Evolutionary conservation across 2,329 filamentous ascomycete genomes (phyloP).

Genomic region (Fusarium luffae): DNA sequence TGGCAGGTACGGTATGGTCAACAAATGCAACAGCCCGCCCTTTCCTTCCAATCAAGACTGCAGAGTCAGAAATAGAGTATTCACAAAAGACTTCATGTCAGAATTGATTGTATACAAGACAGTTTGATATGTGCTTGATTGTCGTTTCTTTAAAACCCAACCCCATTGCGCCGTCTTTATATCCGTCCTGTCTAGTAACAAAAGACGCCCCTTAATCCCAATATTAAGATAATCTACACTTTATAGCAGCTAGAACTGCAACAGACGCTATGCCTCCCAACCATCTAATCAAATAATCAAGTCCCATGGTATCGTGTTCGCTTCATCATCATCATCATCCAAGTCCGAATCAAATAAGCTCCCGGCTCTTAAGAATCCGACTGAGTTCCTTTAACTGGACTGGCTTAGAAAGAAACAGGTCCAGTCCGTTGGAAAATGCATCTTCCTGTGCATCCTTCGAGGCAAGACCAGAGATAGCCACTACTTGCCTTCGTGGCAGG

Average conservation of each 20-base stretch:
- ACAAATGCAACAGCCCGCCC: background rate
- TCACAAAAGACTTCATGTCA: background rate
- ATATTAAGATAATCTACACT: background rate
- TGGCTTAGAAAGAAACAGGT: constrained; percentile 67
- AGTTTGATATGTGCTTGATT: background rate
- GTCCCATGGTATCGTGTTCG: constrained; percentile 18
- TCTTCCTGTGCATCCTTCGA: constrained; percentile 63
- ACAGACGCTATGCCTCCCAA: background rate
- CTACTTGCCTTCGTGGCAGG: constrained; percentile 56
- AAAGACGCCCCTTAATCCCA: background rate
- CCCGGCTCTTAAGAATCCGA: constrained; percentile 21
- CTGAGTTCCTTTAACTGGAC: constrained; percentile 57
- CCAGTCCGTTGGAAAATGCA: constrained; percentile 64
- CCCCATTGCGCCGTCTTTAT: constrained; percentile 16
- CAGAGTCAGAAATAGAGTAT: background rate
- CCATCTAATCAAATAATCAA: background rate
- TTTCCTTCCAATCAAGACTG: background rate
- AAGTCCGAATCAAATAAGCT: constrained; percentile 9
- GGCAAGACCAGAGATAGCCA: constrained; percentile 65
- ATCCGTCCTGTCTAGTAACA: constrained; percentile 30
- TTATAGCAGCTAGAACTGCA: constrained; percentile 20
- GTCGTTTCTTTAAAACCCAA: background rate
- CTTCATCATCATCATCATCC: background rate
- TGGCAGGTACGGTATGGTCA: background rate
- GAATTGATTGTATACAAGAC: background rate